A percentile compares a stretch with the other conserved stretches of the same genome.
These are phyloP conservation scores for Pterocarpus santalinus DNA, from an alignment of 306 rosid genomes.

Conservation along the genomic window DNA sequence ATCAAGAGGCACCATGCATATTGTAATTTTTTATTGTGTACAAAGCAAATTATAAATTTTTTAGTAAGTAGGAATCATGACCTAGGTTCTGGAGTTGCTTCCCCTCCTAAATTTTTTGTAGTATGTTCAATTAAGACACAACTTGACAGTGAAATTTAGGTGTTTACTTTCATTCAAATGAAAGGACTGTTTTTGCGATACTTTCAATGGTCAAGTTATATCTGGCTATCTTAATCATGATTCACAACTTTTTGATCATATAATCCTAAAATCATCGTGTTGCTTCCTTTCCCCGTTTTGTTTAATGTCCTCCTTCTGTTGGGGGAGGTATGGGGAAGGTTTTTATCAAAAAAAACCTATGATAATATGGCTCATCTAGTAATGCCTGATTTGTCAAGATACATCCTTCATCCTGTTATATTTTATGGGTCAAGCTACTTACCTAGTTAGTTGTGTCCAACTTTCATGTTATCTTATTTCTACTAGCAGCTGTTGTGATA, in stretches of 20 bases:
- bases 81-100: slow-evolving; percentile 18
- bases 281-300: slow-evolving; percentile 5
- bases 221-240: slow-evolving; percentile 15
- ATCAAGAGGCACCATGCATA: too few relatives aligned
- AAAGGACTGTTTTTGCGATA: not conserved
- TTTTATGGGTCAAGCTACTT: not conserved
- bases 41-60: not conserved
- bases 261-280: not conserved
- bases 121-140: not conserved
- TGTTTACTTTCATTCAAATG: slow-evolving; percentile 13
- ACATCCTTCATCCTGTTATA: not conserved
- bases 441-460: slow-evolving; percentile 2
- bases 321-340: not conserved
- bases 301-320: too few relatives aligned
- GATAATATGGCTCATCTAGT: slow-evolving; percentile 18
- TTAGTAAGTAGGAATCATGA: not conserved
- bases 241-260: not conserved
- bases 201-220: slow-evolving; percentile 3
- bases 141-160: not conserved
- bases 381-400: slow-evolving; percentile 2
- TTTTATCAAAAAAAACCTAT: slow-evolving; percentile 2
- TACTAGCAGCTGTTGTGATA: slow-evolving; percentile 9
- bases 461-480: slow-evolving; percentile 5
- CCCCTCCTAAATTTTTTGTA: slow-evolving; percentile 8
- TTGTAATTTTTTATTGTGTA: not conserved